A percentile compares a stretch with the other conserved stretches of the same genome.
Conservation (phyloP, 768 basidiomycete species). For the Xanthoconium stramineum region DNA sequence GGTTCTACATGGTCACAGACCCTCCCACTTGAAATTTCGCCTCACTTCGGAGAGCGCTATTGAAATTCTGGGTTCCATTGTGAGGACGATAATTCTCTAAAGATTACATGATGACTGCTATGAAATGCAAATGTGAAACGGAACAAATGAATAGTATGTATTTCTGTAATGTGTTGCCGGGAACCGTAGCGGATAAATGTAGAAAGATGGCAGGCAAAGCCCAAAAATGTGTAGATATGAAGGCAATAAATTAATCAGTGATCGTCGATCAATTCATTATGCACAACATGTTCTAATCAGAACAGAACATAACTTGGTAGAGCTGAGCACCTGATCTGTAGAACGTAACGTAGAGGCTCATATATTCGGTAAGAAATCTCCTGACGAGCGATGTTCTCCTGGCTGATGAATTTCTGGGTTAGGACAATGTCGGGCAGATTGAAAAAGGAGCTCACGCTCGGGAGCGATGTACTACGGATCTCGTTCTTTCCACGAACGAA, state of each 20-base stretch:
- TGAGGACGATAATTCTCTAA: neutral
- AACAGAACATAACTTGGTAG: no score
- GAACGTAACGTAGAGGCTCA: neutral
- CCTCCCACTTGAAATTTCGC: no score
- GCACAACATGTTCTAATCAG: neutral
- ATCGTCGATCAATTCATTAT: conserved; percentile 2
- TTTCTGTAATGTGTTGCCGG: neutral
- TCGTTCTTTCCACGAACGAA: conserved; percentile 26
- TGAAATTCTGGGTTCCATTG: neutral
- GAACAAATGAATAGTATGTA: neutral
- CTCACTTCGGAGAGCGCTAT: no score
- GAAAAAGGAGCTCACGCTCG: conserved; percentile 11
- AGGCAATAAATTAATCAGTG: conserved; percentile 8
- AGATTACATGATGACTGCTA: neutral
- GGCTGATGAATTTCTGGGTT: neutral
- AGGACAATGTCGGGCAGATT: neutral
- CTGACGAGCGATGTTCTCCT: conserved; percentile 7
- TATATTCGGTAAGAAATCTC: neutral
- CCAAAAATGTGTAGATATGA: neutral
- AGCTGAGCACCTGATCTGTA: no score
- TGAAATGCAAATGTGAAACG: neutral
- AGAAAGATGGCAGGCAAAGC: neutral
- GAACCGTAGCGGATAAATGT: neutral
- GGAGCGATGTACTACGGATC: neutral
- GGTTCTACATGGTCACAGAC: neutral